phyloP scores from a whole-genome alignment of 108 stramenopile species.

The Fistulifera solaris region DNA sequence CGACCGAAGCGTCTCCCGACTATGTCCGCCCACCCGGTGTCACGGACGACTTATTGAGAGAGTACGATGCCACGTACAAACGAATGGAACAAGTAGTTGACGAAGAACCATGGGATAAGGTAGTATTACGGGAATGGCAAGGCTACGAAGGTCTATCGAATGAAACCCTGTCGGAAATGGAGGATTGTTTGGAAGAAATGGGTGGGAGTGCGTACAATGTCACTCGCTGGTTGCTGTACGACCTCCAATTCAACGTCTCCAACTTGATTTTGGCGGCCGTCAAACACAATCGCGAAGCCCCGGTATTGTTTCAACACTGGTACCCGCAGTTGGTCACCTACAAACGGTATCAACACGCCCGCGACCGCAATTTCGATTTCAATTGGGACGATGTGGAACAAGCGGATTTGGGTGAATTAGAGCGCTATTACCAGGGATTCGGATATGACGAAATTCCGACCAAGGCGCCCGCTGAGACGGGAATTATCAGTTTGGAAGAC shows the following conservation, averaged over 20 bases:
- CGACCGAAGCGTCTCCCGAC: conserved; percentile 16
- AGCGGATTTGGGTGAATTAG: conserved; percentile 64
- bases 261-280: conserved; percentile 74
- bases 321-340: conserved; percentile 67
- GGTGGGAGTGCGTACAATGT: conserved; percentile 27
- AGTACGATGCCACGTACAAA: conserved; percentile 48
- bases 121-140: conserved; percentile 32
- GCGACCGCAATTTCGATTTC: conserved; percentile 63
- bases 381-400: conserved; percentile 71
- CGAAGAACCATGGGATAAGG: conserved; percentile 56
- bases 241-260: conserved; percentile 74
- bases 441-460: conserved; percentile 70
- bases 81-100: conserved; percentile 27
- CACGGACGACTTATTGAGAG: conserved; percentile 49
- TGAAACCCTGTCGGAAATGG: conserved; percentile 38
- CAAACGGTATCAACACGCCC: conserved; percentile 51
- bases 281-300: conserved; percentile 74
- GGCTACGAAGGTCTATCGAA: conserved; percentile 38
- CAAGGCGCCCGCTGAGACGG: conserved; percentile 58
- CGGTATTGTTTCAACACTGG: conserved; percentile 74
- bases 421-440: conserved; percentile 65
- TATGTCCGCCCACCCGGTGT: conserved; percentile 27
- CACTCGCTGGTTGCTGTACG: conserved; percentile 70
- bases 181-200: conserved; percentile 24
- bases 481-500: conserved; percentile 59